Base-by-base conservation (phyloP, 2,329 filamentous ascomycete species). In the Botryotinia narcissicola region DNA sequence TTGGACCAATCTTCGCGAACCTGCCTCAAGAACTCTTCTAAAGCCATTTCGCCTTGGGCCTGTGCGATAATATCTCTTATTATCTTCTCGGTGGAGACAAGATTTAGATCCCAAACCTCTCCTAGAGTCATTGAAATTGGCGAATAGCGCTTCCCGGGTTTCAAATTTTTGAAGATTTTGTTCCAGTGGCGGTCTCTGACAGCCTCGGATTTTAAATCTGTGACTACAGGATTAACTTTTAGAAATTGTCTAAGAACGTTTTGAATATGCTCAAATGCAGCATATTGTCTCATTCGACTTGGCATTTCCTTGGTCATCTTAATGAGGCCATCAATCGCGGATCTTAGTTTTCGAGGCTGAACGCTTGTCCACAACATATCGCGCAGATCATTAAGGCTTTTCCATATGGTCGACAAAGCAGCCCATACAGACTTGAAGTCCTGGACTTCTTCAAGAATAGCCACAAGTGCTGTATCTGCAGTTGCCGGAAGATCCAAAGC, bases 281-380 rank as follows among this genome's bases (percentile, higher is more conserved):
- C 95, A 82, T 99, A 99, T 81, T 99, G 97, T 75, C 97, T 91
- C 95, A 99, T 98, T 74, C 96, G 91, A 83, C 94, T 97, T 0
- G 97, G 96, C 96, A 99, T 98, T 76, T 98, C 95, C 84, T 97
- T 98, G 51, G 95, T 98, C 88, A 97, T 97, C 85, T 97, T 97
- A 82, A 98, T 93, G 71, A 98, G 88, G 66, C 92, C 91, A 80
- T 99, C 95, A 69, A 99, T 91, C 75, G 93, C 93, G 78, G 93
- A 89, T 54, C 96, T 90, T 74, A 99, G 90, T 84, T 98, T 99
- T 76, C 96, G 90, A 14, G 97, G 95, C 81, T 98, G 94, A 1
- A 99, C 93, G 80, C 93, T 97, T 73, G 92, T 97, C 97, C 97
- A 99, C 1, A 97, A 87, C 70, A 90, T 92, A 79, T 99, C 97